phyloP scores from a whole-genome alignment of 192 early-diverging fungal species.

The Podila clonocystis region DNA sequence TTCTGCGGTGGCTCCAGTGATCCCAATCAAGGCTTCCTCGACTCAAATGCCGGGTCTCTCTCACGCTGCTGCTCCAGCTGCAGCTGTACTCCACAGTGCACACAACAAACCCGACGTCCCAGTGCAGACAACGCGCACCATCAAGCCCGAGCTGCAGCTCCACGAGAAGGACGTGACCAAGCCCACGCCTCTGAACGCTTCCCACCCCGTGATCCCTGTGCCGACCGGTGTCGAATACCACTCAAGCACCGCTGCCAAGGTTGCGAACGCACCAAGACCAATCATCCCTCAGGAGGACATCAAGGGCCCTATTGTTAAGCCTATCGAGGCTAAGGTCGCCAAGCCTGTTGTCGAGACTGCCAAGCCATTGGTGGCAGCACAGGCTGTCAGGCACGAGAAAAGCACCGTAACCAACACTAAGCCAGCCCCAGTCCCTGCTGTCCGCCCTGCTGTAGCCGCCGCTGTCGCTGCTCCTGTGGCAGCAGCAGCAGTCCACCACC shows the following conservation, averaged over 20 bases:
- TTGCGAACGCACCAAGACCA: neutral
- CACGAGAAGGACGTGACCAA: neutral
- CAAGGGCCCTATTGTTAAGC: neutral
- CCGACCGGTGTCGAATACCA: neutral
- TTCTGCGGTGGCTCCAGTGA: neutral
- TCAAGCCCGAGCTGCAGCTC: neutral
- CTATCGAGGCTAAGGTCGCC: neutral
- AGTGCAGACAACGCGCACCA: neutral
- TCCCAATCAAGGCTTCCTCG: neutral
- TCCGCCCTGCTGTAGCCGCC: neutral
- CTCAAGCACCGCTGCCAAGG: neutral
- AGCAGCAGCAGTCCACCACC: neutral
- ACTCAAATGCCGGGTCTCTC: neutral
- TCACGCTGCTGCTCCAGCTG: neutral
- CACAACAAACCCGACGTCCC: neutral
- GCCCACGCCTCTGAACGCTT: neutral
- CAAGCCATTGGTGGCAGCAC: neutral
- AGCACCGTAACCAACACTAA: neutral
- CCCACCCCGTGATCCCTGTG: slow-evolving; percentile 3
- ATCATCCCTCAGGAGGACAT: neutral
- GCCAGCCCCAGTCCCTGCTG: neutral
- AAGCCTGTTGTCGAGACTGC: slow-evolving; percentile 11
- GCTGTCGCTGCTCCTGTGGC: neutral
- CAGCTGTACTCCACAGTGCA: neutral
- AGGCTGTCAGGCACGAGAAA: neutral